Conservation (phyloP, 164 flowering plant genomes). For the Vitis rotundifolia region DNA sequence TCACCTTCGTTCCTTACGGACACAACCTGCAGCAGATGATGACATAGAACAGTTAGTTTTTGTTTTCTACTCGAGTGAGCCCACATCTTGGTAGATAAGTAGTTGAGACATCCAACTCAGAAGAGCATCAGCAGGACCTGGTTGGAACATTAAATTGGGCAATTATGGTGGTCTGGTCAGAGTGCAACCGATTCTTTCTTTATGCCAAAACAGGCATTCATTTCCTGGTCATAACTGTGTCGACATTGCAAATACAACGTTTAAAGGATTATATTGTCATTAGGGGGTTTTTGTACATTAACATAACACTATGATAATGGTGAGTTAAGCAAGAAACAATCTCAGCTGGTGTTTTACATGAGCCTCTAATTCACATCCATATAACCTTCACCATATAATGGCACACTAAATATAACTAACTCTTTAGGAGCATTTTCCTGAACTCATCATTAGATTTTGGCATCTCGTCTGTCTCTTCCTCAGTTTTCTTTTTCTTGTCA, state of each 20-base stretch:
- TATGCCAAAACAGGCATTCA: background rate
- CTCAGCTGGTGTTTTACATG: no score
- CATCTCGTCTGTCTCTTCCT: constrained; percentile 40
- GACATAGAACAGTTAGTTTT: no score
- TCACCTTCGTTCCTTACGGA: no score
- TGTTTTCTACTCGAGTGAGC: no score
- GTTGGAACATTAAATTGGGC: background rate
- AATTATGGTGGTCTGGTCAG: background rate
- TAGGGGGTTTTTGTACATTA: background rate
- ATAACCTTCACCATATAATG: no score
- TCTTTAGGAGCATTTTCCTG: constrained; percentile 64
- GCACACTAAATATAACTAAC: constrained; percentile 1
- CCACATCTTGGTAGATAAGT: no score
- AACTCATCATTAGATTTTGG: constrained; percentile 90
- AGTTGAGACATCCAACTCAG: no score
- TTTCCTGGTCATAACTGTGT: background rate
- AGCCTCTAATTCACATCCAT: no score
- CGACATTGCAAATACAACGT: background rate
- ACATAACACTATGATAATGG: background rate
- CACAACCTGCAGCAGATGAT: no score
- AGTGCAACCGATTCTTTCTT: background rate
- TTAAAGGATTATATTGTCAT: no score
- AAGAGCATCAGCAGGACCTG: background rate
- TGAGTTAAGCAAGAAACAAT: no score
- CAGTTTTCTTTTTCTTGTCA: constrained; percentile 28